Percentiles rank a stretch among this genome's conserved stretches.
phyloP scores from a whole-genome alignment of 441 rosid species.

The Syzygium malaccense region DNA sequence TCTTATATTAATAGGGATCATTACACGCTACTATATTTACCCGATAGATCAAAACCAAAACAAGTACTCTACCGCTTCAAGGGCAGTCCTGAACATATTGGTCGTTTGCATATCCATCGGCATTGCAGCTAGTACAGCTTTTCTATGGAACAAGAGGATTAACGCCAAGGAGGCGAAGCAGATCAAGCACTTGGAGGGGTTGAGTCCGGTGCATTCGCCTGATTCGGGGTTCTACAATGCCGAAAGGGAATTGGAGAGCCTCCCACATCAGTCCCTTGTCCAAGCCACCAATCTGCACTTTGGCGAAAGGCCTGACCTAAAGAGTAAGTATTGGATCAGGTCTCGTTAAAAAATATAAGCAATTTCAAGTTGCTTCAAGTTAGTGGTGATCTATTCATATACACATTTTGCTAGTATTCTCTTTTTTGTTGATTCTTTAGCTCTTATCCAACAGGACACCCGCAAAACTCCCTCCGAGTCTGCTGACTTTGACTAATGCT shows the following conservation, averaged over 20 bases:
- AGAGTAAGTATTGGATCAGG: slow-evolving; percentile 24
- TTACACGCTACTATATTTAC: slow-evolving; percentile 47
- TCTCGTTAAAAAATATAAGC: neutral
- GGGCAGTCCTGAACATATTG: slow-evolving; percentile 30
- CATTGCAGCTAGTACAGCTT: slow-evolving; percentile 38
- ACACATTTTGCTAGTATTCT: neutral
- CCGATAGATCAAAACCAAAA: slow-evolving; percentile 42
- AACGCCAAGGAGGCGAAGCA: slow-evolving; percentile 26
- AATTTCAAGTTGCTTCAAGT: slow-evolving; percentile 12
- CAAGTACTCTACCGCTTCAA: slow-evolving; percentile 10
- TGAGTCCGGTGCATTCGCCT: slow-evolving; percentile 19
- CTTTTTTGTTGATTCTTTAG: neutral
- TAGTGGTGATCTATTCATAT: neutral
- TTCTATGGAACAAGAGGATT: slow-evolving; percentile 49
- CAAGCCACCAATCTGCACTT: slow-evolving; percentile 45
- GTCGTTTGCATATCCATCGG: slow-evolving; percentile 37
- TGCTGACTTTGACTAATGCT: neutral
- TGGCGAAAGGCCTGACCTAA: slow-evolving; percentile 67
- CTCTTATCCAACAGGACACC: neutral
- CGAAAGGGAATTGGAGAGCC: slow-evolving; percentile 56
- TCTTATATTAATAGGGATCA: slow-evolving; percentile 47
- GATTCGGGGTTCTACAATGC: neutral
- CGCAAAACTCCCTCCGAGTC: neutral
- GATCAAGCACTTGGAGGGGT: slow-evolving; percentile 28
- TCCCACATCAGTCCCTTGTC: slow-evolving; percentile 38